phyloP scores from a whole-genome alignment of 441 rosid species.

The Gossypium gossypioides region DNA sequence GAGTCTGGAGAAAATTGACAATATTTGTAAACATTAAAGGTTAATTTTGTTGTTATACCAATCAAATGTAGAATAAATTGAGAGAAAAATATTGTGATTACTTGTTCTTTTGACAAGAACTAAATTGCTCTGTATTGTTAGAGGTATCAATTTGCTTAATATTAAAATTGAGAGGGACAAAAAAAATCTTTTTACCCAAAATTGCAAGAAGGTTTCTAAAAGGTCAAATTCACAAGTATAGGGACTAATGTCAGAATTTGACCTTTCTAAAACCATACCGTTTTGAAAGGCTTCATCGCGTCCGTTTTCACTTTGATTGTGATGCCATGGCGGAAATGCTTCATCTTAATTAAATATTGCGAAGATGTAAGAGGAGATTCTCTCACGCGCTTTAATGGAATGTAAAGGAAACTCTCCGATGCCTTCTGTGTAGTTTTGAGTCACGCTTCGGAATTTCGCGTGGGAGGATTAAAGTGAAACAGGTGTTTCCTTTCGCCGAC shows the following conservation, averaged over 20 bases:
- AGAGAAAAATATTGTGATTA: too few species aligned
- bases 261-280: not conserved
- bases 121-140: too few species aligned
- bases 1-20: too few species aligned
- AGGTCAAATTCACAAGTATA: not conserved
- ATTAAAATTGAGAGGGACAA: too few species aligned
- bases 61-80: too few species aligned
- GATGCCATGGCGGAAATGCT: conserved; percentile 12
- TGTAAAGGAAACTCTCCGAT: not conserved
- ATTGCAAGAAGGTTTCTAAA: too few species aligned
- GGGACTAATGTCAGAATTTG: not conserved
- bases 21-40: too few species aligned
- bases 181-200: too few species aligned
- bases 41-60: too few species aligned
- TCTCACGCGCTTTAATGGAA: not conserved
- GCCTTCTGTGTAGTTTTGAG: not conserved
- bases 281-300: not conserved
- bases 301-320: not conserved
- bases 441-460: not conserved
- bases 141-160: too few species aligned
- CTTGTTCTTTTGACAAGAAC: too few species aligned
- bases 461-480: not conserved
- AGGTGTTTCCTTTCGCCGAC: conserved; percentile 9
- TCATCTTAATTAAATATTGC: not conserved
- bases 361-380: not conserved